These are phyloP conservation scores for Copromyces sp. DNA, from an alignment of 495 filamentous ascomycete genomes.

Conservation along the genomic window DNA sequence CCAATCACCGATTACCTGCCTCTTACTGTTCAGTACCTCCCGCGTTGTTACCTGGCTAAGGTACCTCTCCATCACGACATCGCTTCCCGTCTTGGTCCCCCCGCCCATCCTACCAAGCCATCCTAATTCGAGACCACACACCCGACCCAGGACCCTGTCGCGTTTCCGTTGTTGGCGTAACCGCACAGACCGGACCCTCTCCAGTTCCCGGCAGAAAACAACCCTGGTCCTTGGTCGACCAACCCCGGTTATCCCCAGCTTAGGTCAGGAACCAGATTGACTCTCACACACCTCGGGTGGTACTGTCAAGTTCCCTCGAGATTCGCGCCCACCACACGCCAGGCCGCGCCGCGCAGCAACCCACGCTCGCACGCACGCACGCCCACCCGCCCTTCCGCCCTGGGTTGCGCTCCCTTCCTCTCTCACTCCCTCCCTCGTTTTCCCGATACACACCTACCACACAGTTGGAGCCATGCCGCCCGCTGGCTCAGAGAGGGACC, in stretches of 20 bases:
- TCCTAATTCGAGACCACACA: neutral
- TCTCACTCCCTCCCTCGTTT: neutral
- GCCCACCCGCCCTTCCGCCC: constrained; percentile 2
- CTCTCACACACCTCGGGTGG: neutral
- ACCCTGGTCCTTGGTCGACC: neutral
- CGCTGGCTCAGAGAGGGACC: neutral
- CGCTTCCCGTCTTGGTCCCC: neutral
- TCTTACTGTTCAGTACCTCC: neutral
- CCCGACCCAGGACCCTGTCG: neutral
- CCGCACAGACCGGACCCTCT: neutral
- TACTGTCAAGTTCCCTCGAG: neutral
- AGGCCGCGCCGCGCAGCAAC: neutral
- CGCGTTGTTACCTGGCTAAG: too few relatives aligned
- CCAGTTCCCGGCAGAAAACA: neutral
- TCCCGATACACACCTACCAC: neutral
- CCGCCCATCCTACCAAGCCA: neutral
- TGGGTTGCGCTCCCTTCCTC: neutral
- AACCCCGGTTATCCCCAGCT: neutral
- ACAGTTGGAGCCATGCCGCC: neutral
- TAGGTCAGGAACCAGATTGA: neutral
- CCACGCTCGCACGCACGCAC: constrained; percentile 2
- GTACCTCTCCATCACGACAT: neutral
- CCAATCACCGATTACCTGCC: neutral
- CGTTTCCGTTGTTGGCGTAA: neutral
- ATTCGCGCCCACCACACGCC: neutral